Evolutionary conservation across 2,329 filamentous ascomycete species (phyloP), one percentile per base, ranked within the genome.

Genomic region (Parafenestella ontariensis): DNA sequence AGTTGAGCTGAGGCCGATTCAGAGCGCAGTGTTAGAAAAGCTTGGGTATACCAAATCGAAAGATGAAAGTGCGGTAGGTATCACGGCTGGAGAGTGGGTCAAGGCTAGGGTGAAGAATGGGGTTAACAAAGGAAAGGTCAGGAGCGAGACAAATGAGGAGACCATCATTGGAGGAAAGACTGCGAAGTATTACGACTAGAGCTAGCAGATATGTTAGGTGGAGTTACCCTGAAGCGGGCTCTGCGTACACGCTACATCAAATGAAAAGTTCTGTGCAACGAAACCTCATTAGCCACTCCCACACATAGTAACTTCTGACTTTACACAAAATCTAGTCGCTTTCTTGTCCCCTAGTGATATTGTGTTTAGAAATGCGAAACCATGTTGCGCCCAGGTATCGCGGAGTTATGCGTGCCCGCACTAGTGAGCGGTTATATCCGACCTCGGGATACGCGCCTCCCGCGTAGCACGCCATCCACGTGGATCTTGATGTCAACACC

Each of bases 61-160:
- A 4, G 55, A 63, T 36, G 50, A 58, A 18, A 54, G 48, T 20
- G 47, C 52, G 10, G 57, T 58, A 44, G 58, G 53, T 13, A 49
- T 62, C 9, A 62, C 59, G 3, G 56, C 58, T 21, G 61, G 58
- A 11, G 61, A 62, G 21, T 64, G 59, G 61, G 61, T 64, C 2
- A 59, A 55, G 13, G 61, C 54, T 21, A 49, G 60, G n/a, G 57
- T 63, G 4, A 51, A 45, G 24, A 63, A 54, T 21, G 55, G 55
- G 39, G 55, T 58, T 1, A 44, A 41, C 11, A 53, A 59, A 29
- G 51, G 54, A 11, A 31, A 49, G 18, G 51, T 53, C 1, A 51
- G 59, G 29, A 62, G 59, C 33, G 56, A 59, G 33, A 41, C 46
- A 29, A 59, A 59, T 10, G 56, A 62, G 36, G 59, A 62, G 26